Percentiles rank a stretch among this genome's conserved stretches.
Conservation (phyloP, 352 stramenopile genomes). For the Globisporangium camurandrum region DNA sequence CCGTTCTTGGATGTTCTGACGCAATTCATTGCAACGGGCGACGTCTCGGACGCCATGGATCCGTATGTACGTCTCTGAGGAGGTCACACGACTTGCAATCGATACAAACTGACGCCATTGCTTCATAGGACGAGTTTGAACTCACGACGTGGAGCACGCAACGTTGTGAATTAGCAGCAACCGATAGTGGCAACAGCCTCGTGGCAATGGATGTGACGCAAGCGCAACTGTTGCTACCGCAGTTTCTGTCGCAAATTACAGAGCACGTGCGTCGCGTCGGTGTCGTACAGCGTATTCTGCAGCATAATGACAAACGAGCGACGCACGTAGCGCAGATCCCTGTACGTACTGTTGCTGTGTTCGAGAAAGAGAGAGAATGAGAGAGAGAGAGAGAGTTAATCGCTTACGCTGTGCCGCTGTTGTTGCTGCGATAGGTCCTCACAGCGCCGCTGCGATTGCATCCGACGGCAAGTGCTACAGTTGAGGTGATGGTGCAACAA, state of each 20-base stretch:
- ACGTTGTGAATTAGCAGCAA: constrained; percentile 18
- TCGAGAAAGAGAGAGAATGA: no score
- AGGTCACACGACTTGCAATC: neutral
- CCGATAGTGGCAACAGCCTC: constrained; percentile 19
- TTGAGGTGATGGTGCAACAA: no score
- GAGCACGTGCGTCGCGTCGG: constrained; percentile 22
- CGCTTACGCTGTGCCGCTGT: no score
- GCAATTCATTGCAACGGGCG: constrained; percentile 34
- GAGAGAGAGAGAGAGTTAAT: no score
- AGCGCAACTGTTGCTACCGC: constrained; percentile 22
- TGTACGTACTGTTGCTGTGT: no score
- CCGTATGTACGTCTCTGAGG: constrained; percentile 29
- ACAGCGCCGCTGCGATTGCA: no score
- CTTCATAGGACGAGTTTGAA: constrained; percentile 38
- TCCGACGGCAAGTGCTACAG: no score
- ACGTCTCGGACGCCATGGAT: constrained; percentile 36
- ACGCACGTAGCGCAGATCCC: no score
- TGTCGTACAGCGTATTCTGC: constrained; percentile 32
- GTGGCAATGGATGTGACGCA: constrained; percentile 19
- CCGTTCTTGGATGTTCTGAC: constrained; percentile 49
- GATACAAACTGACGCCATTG: neutral
- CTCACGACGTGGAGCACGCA: constrained; percentile 30
- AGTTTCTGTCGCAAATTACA: constrained; percentile 19
- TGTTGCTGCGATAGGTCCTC: no score
- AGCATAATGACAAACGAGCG: constrained; percentile 11